Evolutionary conservation across 2,329 filamentous ascomycete species (phyloP).

Genomic region (Colletotrichum graminicola): DNA sequence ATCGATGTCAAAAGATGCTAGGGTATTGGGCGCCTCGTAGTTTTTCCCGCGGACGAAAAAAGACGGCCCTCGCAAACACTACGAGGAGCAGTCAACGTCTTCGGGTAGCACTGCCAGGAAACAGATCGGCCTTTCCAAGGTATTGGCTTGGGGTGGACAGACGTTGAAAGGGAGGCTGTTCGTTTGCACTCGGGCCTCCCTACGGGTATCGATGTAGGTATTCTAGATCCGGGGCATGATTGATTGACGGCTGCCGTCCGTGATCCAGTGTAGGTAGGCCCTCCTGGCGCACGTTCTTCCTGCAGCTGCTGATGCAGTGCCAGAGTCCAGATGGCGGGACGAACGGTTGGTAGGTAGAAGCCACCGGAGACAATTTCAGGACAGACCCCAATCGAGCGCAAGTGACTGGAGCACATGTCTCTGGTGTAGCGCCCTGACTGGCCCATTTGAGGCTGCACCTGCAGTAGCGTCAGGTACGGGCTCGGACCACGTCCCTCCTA

Average conservation of each 20-base stretch:
- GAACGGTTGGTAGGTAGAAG: slow-evolving; percentile 29
- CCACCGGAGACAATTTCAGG: slow-evolving; percentile 13
- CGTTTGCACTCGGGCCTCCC: slow-evolving; percentile 4
- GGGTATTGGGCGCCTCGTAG: neutral
- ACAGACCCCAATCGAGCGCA: neutral
- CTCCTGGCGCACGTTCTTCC: slow-evolving; percentile 32
- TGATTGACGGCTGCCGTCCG: slow-evolving; percentile 23
- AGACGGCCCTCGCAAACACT: neutral
- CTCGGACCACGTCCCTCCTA: neutral
- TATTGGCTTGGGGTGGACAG: neutral
- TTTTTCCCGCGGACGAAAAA: neutral
- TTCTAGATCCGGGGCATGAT: slow-evolving; percentile 24
- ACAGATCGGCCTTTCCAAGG: neutral
- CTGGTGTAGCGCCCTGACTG: slow-evolving; percentile 29
- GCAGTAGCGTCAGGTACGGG: slow-evolving; percentile 36
- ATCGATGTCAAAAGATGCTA: slow-evolving; percentile 3
- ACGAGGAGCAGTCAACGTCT: neutral
- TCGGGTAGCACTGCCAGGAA: too few relatives aligned
- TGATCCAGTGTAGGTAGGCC: slow-evolving; percentile 12
- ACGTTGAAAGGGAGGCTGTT: slow-evolving; percentile 12
- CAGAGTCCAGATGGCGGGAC: slow-evolving; percentile 24
- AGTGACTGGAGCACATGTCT: slow-evolving; percentile 13
- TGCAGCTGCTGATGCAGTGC: slow-evolving; percentile 26
- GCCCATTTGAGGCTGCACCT: slow-evolving; percentile 13
- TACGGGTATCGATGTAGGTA: neutral